Percentiles rank a stretch among this genome's conserved stretches.
Evolutionary conservation across 371 early-diverging fungal species (phyloP).

Genomic region (Amoeboradix gromovi): DNA sequence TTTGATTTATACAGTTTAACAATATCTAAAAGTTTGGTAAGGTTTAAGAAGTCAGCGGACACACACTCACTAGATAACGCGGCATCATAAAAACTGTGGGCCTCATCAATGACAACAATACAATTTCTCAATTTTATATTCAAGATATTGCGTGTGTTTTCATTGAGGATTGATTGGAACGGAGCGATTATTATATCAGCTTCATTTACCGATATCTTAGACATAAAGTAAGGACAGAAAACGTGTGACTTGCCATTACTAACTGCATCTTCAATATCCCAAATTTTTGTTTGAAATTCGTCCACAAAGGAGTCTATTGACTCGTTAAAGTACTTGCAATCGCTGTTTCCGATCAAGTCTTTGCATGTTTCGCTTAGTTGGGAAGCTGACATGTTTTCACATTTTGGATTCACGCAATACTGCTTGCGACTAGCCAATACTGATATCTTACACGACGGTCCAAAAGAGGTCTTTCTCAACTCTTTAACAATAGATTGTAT

Average conservation of each 20-base stretch:
- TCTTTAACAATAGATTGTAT: constrained; percentile 10
- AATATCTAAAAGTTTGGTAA: not conserved
- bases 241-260: constrained; percentile 9
- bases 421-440: constrained; percentile 11
- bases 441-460: constrained; percentile 3
- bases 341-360: not conserved
- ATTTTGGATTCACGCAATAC: constrained; percentile 10
- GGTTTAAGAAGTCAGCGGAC: not conserved
- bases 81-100: constrained; percentile 20
- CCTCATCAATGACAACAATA: constrained; percentile 22
- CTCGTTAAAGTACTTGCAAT: constrained; percentile 6
- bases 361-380: not conserved
- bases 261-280: constrained; percentile 20
- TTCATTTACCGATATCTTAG: constrained; percentile 7
- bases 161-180: constrained; percentile 20
- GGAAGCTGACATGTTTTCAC: not conserved
- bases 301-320: constrained; percentile 4
- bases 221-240: constrained; percentile 22
- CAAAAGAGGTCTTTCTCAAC: constrained; percentile 7
- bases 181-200: constrained; percentile 21
- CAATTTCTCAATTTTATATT: constrained; percentile 6
- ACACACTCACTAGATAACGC: constrained; percentile 9
- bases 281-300: constrained; percentile 1
- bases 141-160: not conserved
- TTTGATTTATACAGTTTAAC: not conserved